A percentile compares a stretch with the other conserved stretches of the same genome.
phyloP scores from a whole-genome alignment of 2,329 filamentous ascomycete genomes.

The Fusarium praegraminearum region DNA sequence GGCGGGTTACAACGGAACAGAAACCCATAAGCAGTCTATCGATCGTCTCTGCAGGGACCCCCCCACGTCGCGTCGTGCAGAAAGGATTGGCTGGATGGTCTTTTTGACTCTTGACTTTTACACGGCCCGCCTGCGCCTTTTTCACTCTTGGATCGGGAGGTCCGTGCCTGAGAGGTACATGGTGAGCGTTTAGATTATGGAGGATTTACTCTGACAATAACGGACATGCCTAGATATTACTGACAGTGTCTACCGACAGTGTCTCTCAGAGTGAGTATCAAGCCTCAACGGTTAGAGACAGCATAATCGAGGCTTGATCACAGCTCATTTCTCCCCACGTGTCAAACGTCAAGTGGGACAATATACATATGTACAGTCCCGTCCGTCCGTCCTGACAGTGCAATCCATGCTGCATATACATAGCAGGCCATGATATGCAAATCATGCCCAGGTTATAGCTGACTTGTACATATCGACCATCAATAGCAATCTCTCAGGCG shows the following conservation, averaged over 20 bases:
- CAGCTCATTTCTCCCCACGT: constrained; percentile 23
- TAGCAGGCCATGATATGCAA: constrained; percentile 26
- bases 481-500: constrained; percentile 6
- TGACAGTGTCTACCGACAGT: neutral
- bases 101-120: neutral
- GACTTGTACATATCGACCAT: constrained; percentile 5
- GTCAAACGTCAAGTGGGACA: constrained; percentile 40
- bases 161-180: constrained; percentile 1
- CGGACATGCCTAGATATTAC: neutral
- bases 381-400: neutral
- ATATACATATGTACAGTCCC: neutral
- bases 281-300: neutral
- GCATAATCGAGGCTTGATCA: neutral
- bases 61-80: constrained; percentile 22
- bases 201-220: neutral
- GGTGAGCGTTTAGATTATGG: neutral
- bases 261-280: neutral
- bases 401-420: constrained; percentile 25
- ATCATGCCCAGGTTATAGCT: constrained; percentile 26
- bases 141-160: neutral
- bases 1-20: constrained; percentile 34
- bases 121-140: constrained; percentile 9
- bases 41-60: constrained; percentile 31
- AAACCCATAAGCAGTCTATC: constrained; percentile 27
- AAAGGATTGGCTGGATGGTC: constrained; percentile 10